Conservation (phyloP, 1,139 yeast species). For the Debaryomyces nepalensis region DNA sequence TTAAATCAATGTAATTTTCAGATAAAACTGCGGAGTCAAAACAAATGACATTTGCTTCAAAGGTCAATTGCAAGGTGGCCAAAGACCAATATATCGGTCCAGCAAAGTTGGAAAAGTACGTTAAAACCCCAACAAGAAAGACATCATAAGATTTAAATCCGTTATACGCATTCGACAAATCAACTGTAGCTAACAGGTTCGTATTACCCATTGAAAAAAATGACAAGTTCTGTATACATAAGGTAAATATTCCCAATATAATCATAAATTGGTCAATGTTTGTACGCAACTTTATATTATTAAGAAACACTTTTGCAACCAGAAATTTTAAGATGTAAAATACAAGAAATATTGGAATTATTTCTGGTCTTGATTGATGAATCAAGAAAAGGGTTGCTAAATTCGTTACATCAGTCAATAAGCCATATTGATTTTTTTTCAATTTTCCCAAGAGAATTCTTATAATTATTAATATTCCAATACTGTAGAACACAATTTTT, state of each 20-base stretch:
- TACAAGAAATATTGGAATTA: conserved; percentile 70
- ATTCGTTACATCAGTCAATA: conserved; percentile 49
- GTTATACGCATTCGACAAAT: conserved; percentile 88
- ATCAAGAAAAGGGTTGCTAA: conserved; percentile 59
- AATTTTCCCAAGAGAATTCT: conserved; percentile 35
- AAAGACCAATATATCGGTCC: conserved; percentile 86
- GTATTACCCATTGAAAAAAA: conserved; percentile 92
- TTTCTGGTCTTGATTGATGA: conserved; percentile 69
- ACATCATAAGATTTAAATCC: conserved; percentile 77
- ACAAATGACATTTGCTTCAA: conserved; percentile 10
- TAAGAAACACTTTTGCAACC: conserved; percentile 13
- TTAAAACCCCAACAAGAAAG: conserved; percentile 73
- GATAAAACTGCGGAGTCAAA: neutral
- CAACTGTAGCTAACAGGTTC: conserved; percentile 89
- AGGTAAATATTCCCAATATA: conserved; percentile 25
- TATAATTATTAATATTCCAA: conserved; percentile 23
- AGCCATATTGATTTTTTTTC: conserved; percentile 27
- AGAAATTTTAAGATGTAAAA: conserved; percentile 45
- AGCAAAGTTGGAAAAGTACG: conserved; percentile 81
- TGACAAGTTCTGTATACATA: conserved; percentile 67
- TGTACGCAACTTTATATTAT: conserved; percentile 13
- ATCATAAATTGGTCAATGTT: conserved; percentile 31
- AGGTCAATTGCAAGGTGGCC: conserved; percentile 46
- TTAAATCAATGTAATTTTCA: conserved; percentile 21
- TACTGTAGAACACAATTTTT: conserved; percentile 29